Percentiles rank a stretch among this genome's conserved stretches.
phyloP scores from a whole-genome alignment of 257 asterid species.

The Lycium barbarum region DNA sequence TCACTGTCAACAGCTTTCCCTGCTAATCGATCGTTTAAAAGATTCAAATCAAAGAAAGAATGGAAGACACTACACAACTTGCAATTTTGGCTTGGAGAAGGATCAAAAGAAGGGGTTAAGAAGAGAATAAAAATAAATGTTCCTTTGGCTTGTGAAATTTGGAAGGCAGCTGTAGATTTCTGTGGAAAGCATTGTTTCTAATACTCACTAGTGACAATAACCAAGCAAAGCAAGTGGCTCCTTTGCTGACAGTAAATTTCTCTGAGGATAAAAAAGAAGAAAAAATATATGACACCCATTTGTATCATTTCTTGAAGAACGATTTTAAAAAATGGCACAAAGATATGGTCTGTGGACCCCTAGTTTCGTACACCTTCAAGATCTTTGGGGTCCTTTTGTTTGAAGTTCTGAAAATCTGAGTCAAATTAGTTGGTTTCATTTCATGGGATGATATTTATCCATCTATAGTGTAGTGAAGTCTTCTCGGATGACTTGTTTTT shows the following conservation, averaged over 20 bases:
- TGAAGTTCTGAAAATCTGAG: too few species aligned
- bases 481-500: too few species aligned
- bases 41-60: not conserved
- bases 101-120: not conserved
- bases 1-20: not conserved
- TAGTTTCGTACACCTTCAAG: too few species aligned
- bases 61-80: not conserved
- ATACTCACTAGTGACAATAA: not conserved
- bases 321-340: not conserved
- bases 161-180: conserved; percentile 7
- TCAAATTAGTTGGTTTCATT: too few species aligned
- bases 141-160: not conserved
- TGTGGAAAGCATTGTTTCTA: conserved; percentile 7
- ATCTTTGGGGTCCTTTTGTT: too few species aligned
- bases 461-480: too few species aligned
- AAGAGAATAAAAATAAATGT: not conserved
- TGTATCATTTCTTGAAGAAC: not conserved
- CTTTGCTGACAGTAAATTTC: not conserved
- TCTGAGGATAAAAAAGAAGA: not conserved
- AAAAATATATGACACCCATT: not conserved
- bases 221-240: not conserved
- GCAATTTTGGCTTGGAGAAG: not conserved
- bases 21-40: not conserved
- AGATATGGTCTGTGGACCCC: too few species aligned
- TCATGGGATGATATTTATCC: too few species aligned